These are phyloP conservation scores for Nemania bipapillata DNA, from an alignment of 2,329 filamentous ascomycete genomes.

Conservation along the genomic window DNA sequence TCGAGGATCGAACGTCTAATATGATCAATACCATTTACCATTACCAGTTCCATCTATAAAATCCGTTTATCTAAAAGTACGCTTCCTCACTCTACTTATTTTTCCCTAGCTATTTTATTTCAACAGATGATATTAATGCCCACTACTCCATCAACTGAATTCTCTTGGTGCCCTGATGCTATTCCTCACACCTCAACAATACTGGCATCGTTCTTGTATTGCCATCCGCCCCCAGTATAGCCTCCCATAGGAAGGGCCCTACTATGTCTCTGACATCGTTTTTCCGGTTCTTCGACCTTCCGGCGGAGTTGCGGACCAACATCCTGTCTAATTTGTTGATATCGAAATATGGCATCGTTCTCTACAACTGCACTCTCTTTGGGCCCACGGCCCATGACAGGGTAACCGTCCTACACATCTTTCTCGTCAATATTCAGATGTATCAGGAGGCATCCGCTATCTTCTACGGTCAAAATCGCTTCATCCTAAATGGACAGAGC, in stretches of 20 bases:
- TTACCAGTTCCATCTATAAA: neutral
- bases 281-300: constrained; percentile 50
- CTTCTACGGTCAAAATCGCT: constrained; percentile 48
- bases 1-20: neutral
- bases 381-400: constrained; percentile 30
- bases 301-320: constrained; percentile 46
- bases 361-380: constrained; percentile 43
- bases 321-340: constrained; percentile 47
- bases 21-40: neutral
- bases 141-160: neutral
- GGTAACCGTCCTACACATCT: constrained; percentile 40
- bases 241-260: neutral
- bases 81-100: neutral
- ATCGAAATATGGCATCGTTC: constrained; percentile 41
- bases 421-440: constrained; percentile 50
- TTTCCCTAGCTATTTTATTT: neutral
- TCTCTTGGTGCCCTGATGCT: neutral
- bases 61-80: no score
- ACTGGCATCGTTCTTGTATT: neutral
- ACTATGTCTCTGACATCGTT: constrained; percentile 30
- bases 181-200: neutral
- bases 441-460: constrained; percentile 50
- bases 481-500: constrained; percentile 47
- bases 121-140: neutral
- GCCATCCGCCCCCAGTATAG: neutral